phyloP scores from a whole-genome alignment of 1,139 yeast species.

The Candida mesenterica region DNA sequence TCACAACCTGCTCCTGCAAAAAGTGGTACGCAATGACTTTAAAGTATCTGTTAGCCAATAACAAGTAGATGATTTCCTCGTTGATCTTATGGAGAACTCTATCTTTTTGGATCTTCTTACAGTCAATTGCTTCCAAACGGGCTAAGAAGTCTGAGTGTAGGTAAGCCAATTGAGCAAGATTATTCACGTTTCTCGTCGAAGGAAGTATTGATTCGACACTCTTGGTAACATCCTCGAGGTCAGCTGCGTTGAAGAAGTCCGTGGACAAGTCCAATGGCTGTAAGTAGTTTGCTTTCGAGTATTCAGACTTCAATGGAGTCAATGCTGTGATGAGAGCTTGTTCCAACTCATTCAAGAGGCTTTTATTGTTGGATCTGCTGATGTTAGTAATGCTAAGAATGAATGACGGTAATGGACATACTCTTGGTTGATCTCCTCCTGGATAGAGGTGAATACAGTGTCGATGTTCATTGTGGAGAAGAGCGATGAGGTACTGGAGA shows the following conservation, averaged over 20 bases:
- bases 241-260: constrained; percentile 4
- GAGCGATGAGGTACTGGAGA: too few relatives aligned
- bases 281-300: constrained; percentile 8
- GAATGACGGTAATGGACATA: constrained; percentile 1
- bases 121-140: constrained; percentile 7
- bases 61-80: constrained; percentile 23
- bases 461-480: constrained; percentile 8
- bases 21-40: constrained; percentile 15
- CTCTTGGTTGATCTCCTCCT: constrained; percentile 10
- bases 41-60: constrained; percentile 22
- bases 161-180: constrained; percentile 4
- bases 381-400: constrained; percentile 8
- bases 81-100: constrained; percentile 18
- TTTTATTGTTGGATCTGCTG: constrained; percentile 9
- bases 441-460: constrained; percentile 8
- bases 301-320: constrained; percentile 10
- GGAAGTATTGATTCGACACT: background rate
- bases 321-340: constrained; percentile 9
- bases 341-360: constrained; percentile 9
- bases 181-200: constrained; percentile 3
- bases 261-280: constrained; percentile 8
- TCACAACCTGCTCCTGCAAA: constrained; percentile 5
- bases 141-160: constrained; percentile 3
- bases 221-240: background rate
- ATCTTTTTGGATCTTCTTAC: constrained; percentile 22